These are phyloP conservation scores for Plasmodium knowlesi DNA, from an alignment of 169 alveolate genomes.

Conservation along the genomic window DNA sequence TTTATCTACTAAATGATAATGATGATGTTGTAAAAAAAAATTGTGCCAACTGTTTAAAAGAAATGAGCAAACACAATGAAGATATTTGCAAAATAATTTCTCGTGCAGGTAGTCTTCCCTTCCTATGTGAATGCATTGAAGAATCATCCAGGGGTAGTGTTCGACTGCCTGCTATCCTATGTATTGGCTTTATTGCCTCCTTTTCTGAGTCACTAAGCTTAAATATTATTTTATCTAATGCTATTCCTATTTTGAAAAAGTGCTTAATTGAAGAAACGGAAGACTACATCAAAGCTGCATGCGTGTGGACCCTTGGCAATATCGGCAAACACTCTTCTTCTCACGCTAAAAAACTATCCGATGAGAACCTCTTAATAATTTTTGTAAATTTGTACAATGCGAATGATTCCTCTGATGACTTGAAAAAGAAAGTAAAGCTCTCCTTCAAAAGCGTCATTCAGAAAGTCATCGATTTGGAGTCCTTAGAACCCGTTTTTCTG, in stretches of 20 bases:
- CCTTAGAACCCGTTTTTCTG: constrained; percentile 52
- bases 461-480: constrained; percentile 48
- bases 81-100: constrained; percentile 62
- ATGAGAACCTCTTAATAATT: constrained; percentile 57
- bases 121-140: constrained; percentile 61
- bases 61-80: constrained; percentile 75
- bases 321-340: constrained; percentile 68
- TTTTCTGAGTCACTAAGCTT: constrained; percentile 57
- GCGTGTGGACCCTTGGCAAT: constrained; percentile 59
- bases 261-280: constrained; percentile 51
- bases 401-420: constrained; percentile 66
- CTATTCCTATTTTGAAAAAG: constrained; percentile 47
- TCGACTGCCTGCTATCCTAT: constrained; percentile 48
- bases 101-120: constrained; percentile 70
- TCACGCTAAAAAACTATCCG: constrained; percentile 48
- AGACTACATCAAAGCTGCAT: constrained; percentile 52
- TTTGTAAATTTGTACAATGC: constrained; percentile 51
- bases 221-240: constrained; percentile 55
- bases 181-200: constrained; percentile 69
- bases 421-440: constrained; percentile 33
- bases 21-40: constrained; percentile 66
- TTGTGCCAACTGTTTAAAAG: constrained; percentile 64
- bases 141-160: constrained; percentile 28
- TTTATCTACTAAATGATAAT: constrained; percentile 60
- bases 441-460: constrained; percentile 45